Percentiles rank a stretch among this genome's conserved stretches.
Conservation (phyloP, 345 rosid species). For the Barbarea vulgaris region DNA sequence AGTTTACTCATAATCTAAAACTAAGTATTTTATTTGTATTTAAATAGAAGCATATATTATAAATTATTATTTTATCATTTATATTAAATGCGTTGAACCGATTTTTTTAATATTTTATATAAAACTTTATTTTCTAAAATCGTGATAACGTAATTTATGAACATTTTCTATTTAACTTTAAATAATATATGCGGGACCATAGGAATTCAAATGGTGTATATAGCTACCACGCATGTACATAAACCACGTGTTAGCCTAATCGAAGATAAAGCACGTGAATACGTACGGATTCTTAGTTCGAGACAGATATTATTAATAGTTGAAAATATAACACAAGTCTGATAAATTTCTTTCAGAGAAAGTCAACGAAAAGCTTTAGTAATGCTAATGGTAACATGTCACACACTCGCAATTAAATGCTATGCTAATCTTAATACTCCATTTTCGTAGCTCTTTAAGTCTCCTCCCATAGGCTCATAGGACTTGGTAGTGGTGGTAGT, state of each 20-base stretch:
- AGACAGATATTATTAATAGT: conserved; percentile 29
- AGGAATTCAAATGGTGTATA: neutral
- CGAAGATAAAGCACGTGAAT: conserved; percentile 23
- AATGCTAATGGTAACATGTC: conserved; percentile 24
- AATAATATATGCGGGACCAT: neutral
- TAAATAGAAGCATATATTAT: too few relatives aligned
- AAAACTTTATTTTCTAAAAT: too few relatives aligned
- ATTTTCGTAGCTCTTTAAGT: neutral
- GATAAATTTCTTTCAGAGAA: neutral
- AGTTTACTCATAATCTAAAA: too few relatives aligned
- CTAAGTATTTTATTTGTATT: too few relatives aligned
- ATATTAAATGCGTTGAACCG: too few relatives aligned
- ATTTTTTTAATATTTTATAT: too few relatives aligned
- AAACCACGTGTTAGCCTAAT: conserved; percentile 2
- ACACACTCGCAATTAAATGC: neutral
- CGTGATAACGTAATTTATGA: too few relatives aligned
- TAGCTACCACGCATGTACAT: neutral
- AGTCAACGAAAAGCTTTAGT: conserved; percentile 26
- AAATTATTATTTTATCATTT: too few relatives aligned
- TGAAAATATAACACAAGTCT: conserved; percentile 2
- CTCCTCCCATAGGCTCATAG: neutral
- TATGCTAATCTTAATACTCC: conserved; percentile 5
- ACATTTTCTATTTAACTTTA: neutral
- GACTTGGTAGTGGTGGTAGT: conserved; percentile 25
- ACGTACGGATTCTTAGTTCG: conserved; percentile 25